phyloP scores from a whole-genome alignment of 768 basidiomycete genomes.

The Leccinum truebloodii region DNA sequence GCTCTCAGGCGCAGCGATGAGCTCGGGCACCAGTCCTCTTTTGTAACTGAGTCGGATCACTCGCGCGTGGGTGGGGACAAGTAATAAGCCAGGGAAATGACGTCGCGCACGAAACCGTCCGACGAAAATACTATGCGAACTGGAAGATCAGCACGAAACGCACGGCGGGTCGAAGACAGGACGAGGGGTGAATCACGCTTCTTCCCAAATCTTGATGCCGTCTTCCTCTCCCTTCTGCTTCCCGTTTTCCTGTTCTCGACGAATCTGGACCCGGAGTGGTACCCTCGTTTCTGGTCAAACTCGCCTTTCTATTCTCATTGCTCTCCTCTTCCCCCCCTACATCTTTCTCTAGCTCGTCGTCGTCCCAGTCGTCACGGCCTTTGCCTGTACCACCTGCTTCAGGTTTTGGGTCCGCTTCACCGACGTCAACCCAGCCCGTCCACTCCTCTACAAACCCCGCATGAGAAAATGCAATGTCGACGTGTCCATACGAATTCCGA shows the following conservation, averaged over 20 bases:
- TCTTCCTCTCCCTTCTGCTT: slow-evolving; percentile 11
- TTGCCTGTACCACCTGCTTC: neutral
- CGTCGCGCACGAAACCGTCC: neutral
- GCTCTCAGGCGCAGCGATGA: slow-evolving; percentile 47
- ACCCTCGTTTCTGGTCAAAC: too few relatives aligned
- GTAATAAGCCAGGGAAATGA: neutral
- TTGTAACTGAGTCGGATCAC: slow-evolving; percentile 45
- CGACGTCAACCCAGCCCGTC: slow-evolving; percentile 3
- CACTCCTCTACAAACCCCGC: slow-evolving; percentile 2
- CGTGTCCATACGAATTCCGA: neutral
- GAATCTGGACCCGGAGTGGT: neutral
- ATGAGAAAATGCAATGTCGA: neutral
- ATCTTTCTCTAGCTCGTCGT: slow-evolving; percentile 26
- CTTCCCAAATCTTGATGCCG: slow-evolving; percentile 62
- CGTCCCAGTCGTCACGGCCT: slow-evolving; percentile 58
- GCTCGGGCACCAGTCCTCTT: slow-evolving; percentile 64
- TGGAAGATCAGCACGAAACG: slow-evolving; percentile 10
- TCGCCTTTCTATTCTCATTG: neutral
- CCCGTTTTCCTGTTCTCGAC: neutral
- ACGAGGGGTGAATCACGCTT: slow-evolving; percentile 52
- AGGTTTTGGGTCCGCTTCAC: neutral
- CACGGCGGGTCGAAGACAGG: slow-evolving; percentile 1
- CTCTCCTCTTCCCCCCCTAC: too few relatives aligned
- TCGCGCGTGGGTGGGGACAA: neutral
- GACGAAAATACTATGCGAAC: slow-evolving; percentile 5